Evolutionary conservation across 75 land plant genomes (phyloP).

Genomic region (Cryptomeria japonica): DNA sequence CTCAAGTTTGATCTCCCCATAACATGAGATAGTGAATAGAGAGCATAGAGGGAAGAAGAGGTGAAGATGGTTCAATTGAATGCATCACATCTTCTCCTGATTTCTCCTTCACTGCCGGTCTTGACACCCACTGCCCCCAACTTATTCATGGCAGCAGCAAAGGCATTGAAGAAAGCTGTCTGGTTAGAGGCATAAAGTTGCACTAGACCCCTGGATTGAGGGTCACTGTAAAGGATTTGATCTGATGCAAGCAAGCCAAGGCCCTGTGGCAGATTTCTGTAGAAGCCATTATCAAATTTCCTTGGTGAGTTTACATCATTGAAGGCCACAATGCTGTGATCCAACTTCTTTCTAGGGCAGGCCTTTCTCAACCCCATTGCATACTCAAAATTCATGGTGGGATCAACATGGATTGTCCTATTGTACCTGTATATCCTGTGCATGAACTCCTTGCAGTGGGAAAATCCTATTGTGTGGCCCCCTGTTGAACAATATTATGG

Average conservation of each 20-base stretch:
- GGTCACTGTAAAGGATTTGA: slow-evolving; percentile 35
- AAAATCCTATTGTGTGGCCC: slow-evolving; percentile 75
- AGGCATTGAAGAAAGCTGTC: slow-evolving; percentile 45
- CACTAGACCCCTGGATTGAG: slow-evolving; percentile 42
- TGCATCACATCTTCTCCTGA: slow-evolving; percentile 49
- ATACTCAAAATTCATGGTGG: slow-evolving; percentile 45
- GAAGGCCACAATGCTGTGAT: slow-evolving; percentile 49
- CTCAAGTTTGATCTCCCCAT: no score
- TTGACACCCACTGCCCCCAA: slow-evolving; percentile 40
- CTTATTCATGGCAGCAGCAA: slow-evolving; percentile 57
- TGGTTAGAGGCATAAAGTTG: slow-evolving; percentile 38
- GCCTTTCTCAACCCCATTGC: slow-evolving; percentile 41
- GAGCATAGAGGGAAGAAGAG: background rate
- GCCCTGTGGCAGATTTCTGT: slow-evolving; percentile 45
- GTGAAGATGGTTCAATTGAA: slow-evolving; percentile 22
- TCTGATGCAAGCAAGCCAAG: slow-evolving; percentile 61
- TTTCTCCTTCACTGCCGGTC: slow-evolving; percentile 47
- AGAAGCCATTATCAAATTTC: slow-evolving; percentile 67
- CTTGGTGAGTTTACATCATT: slow-evolving; percentile 63
- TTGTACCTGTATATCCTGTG: slow-evolving; percentile 33
- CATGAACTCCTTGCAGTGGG: slow-evolving; percentile 66
- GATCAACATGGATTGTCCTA: slow-evolving; percentile 17
- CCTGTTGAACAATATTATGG: slow-evolving; percentile 14
- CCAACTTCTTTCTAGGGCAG: slow-evolving; percentile 39
- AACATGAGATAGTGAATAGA: no score